Evolutionary conservation across 2,329 filamentous ascomycete genomes (phyloP).

Genomic region (Trichophyton schoenleinii): DNA sequence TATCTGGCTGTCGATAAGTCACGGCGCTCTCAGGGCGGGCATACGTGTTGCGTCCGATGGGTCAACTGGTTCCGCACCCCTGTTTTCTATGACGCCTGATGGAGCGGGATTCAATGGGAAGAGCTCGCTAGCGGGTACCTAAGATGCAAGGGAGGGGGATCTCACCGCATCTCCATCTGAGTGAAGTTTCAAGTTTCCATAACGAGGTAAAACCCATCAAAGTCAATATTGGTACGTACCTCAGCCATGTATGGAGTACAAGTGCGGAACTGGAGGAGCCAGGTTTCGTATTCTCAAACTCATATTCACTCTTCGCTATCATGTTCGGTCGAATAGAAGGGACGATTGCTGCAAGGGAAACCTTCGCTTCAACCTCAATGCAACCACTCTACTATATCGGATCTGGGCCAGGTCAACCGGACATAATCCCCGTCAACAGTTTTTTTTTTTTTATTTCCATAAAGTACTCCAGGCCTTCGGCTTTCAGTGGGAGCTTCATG

Average conservation of each 20-base stretch:
- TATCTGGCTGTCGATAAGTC: neutral
- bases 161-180: neutral
- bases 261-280: neutral
- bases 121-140: neutral
- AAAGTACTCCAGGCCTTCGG: neutral
- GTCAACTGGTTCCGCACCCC: neutral
- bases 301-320: neutral
- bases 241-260: neutral
- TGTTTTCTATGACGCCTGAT: neutral
- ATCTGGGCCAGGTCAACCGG: neutral
- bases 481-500: neutral
- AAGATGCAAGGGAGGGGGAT: neutral
- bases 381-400: neutral
- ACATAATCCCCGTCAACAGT: neutral
- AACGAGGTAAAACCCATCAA: neutral
- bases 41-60: neutral
- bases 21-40: neutral
- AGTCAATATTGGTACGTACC: neutral
- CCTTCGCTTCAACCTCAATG: neutral
- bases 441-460: neutral
- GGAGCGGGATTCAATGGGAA: neutral
- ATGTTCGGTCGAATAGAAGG: neutral
- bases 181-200: neutral
- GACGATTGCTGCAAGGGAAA: neutral
- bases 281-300: neutral